Percentiles rank a stretch among this genome's conserved stretches.
Conservation (phyloP, 2,329 filamentous ascomycete genomes). For the Colletotrichum musae region DNA sequence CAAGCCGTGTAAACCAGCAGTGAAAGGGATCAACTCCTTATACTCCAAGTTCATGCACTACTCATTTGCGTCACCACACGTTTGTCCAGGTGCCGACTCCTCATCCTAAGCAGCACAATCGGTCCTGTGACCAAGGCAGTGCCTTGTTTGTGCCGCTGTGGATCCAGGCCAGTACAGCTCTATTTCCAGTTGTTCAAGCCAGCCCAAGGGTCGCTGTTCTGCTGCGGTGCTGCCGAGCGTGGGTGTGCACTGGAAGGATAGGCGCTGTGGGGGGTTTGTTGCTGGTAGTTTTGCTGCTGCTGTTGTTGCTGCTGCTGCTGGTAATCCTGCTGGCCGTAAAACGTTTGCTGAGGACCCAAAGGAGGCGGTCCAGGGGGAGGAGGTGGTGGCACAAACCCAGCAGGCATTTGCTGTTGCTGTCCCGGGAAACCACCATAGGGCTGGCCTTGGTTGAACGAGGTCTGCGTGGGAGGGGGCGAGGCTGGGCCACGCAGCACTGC, state of each 20-base stretch:
- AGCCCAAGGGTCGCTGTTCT: conserved; percentile 65
- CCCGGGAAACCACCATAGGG: conserved; percentile 55
- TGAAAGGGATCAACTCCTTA: conserved; percentile 15
- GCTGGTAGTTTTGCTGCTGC: conserved; percentile 45
- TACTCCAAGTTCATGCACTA: conserved; percentile 28
- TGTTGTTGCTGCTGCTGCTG: conserved; percentile 46
- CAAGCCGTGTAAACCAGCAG: neutral
- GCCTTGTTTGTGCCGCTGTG: too few species aligned
- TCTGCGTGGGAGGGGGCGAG: conserved; percentile 73
- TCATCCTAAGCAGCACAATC: neutral
- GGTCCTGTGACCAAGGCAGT: neutral
- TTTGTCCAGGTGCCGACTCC: conserved; percentile 1
- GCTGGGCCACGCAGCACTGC: conserved; percentile 57
- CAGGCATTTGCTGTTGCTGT: conserved; percentile 59
- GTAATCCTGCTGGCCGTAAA: conserved; percentile 59
- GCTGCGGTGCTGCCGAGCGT: conserved; percentile 54
- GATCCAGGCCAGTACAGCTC: neutral
- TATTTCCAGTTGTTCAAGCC: conserved; percentile 68
- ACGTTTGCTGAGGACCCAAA: conserved; percentile 73
- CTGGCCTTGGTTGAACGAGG: conserved; percentile 54
- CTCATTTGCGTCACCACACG: neutral
- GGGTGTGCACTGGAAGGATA: conserved; percentile 48
- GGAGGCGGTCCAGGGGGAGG: conserved; percentile 75
- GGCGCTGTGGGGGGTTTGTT: conserved; percentile 49
- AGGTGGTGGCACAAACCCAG: conserved; percentile 74